A percentile compares a stretch with the other conserved stretches of the same genome.
Evolutionary conservation across 2,329 filamentous ascomycete genomes (phyloP).

Genomic region (Cladophialophora psammophila): DNA sequence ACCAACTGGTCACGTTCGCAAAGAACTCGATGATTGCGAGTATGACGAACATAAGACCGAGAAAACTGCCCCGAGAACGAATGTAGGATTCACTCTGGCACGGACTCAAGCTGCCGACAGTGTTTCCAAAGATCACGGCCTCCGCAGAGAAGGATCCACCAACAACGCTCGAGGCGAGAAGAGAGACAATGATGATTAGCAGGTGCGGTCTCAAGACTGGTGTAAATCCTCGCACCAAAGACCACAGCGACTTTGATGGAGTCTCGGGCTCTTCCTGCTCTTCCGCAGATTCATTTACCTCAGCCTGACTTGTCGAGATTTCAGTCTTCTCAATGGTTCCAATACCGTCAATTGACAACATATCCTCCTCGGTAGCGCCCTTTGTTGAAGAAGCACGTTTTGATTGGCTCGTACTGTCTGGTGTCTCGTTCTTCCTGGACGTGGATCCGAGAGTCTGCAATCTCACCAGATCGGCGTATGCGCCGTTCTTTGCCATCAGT

Average conservation of each 20-base stretch:
- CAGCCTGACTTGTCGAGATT: not conserved
- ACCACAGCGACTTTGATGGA: slow-evolving; percentile 27
- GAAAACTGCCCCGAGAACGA: slow-evolving; percentile 59
- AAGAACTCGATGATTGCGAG: slow-evolving; percentile 67
- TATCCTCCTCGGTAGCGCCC: not conserved
- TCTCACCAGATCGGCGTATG: slow-evolving; percentile 59
- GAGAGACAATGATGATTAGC: slow-evolving; percentile 56
- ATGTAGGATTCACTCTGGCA: slow-evolving; percentile 61
- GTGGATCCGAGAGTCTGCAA: slow-evolving; percentile 48
- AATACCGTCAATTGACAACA: slow-evolving; percentile 1
- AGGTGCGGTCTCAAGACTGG: slow-evolving; percentile 55
- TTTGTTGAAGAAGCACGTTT: slow-evolving; percentile 17
- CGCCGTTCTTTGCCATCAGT: slow-evolving; percentile 48
- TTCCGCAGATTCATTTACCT: slow-evolving; percentile 7
- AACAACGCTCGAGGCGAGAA: slow-evolving; percentile 61
- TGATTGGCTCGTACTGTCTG: slow-evolving; percentile 17
- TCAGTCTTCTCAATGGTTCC: slow-evolving; percentile 29
- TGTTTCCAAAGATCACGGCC: slow-evolving; percentile 67
- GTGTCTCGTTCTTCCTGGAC: slow-evolving; percentile 9
- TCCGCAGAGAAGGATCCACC: slow-evolving; percentile 66
- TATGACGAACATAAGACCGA: slow-evolving; percentile 66
- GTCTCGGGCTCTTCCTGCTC: slow-evolving; percentile 15
- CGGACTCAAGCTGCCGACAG: slow-evolving; percentile 63
- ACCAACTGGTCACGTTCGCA: slow-evolving; percentile 59
- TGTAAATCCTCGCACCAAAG: slow-evolving; percentile 44